Evolutionary conservation across 352 stramenopile species (phyloP).

Genomic region (Globisporangium yorkense): DNA sequence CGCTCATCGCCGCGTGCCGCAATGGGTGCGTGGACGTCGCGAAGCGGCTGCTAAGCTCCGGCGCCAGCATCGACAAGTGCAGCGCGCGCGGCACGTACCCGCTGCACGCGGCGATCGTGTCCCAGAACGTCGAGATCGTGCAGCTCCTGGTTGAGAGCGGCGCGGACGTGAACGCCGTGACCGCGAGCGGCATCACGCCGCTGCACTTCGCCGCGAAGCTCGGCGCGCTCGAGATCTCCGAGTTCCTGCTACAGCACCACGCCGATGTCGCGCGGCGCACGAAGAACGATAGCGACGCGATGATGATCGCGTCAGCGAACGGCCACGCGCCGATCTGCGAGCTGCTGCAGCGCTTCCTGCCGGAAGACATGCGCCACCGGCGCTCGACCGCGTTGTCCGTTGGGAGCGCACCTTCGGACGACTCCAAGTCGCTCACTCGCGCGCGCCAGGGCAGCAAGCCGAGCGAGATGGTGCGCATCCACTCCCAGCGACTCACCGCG

Average conservation of each 20-base stretch:
- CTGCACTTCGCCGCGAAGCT: slow-evolving; percentile 74
- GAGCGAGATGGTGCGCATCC: slow-evolving; percentile 30
- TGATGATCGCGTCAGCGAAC: slow-evolving; percentile 70
- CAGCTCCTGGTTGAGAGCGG: slow-evolving; percentile 52
- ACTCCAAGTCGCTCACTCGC: slow-evolving; percentile 20
- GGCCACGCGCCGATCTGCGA: slow-evolving; percentile 60
- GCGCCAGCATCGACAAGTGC: slow-evolving; percentile 31
- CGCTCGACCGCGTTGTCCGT: slow-evolving; percentile 10
- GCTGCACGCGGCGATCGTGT: slow-evolving; percentile 63
- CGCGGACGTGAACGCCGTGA: slow-evolving; percentile 68
- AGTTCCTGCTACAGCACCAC: slow-evolving; percentile 60
- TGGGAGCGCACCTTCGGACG: slow-evolving; percentile 3
- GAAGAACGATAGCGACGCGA: slow-evolving; percentile 70
- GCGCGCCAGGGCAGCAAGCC: slow-evolving; percentile 28
- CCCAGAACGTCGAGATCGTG: slow-evolving; percentile 60
- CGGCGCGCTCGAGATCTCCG: slow-evolving; percentile 45
- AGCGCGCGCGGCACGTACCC: slow-evolving; percentile 55
- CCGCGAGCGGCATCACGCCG: slow-evolving; percentile 61
- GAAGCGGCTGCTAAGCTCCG: slow-evolving; percentile 43
- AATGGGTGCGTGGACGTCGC: slow-evolving; percentile 55
- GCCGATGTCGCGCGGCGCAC: slow-evolving; percentile 62
- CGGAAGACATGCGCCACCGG: slow-evolving; percentile 11
- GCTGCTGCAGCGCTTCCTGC: slow-evolving; percentile 46
- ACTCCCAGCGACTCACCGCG: slow-evolving; percentile 26
- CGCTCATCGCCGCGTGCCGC: slow-evolving; percentile 62